Conservation (phyloP, 2,329 filamentous ascomycete genomes). For the Exophiala oligosperma region DNA sequence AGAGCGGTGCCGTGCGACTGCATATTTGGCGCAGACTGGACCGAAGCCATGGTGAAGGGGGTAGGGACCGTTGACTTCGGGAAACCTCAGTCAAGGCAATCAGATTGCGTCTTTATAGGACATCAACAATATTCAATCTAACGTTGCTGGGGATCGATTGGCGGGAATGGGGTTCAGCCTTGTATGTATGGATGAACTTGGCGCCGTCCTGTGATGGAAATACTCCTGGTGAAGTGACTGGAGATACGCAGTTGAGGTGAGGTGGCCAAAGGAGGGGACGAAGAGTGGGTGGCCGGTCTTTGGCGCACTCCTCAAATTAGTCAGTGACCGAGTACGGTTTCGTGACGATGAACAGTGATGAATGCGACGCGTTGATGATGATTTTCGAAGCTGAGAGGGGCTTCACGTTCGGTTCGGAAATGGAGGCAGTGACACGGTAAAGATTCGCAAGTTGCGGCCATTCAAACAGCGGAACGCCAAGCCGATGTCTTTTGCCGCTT, state of each 20-base stretch:
- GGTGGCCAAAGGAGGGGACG: constrained; percentile 25
- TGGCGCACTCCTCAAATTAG: constrained; percentile 23
- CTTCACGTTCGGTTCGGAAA: constrained; percentile 19
- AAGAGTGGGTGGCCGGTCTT: constrained; percentile 19
- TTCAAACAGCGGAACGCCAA: not conserved
- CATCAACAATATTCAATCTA: constrained; percentile 9
- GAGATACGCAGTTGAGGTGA: constrained; percentile 16
- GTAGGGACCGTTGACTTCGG: constrained; percentile 7
- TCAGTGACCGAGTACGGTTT: constrained; percentile 11
- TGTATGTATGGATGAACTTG: constrained; percentile 35
- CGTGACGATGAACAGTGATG: constrained; percentile 25
- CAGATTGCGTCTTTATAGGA: constrained; percentile 3
- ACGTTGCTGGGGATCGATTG: constrained; percentile 4
- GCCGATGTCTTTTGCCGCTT: not conserved
- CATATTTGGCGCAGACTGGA: constrained; percentile 70
- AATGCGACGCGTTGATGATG: constrained; percentile 29
- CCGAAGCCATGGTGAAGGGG: constrained; percentile 68
- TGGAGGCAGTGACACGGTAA: constrained; percentile 3
- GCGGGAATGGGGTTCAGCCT: constrained; percentile 17
- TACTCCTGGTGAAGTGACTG: constrained; percentile 13
- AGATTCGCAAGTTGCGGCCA: not conserved
- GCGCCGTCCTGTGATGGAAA: constrained; percentile 24
- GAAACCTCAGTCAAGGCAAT: constrained; percentile 10
- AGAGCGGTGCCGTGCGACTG: constrained; percentile 65
- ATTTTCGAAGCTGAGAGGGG: constrained; percentile 23